Percentiles rank a stretch among this genome's conserved stretches.
Conservation (phyloP, 2,329 filamentous ascomycete species). For the Xylariaceae sp. region DNA sequence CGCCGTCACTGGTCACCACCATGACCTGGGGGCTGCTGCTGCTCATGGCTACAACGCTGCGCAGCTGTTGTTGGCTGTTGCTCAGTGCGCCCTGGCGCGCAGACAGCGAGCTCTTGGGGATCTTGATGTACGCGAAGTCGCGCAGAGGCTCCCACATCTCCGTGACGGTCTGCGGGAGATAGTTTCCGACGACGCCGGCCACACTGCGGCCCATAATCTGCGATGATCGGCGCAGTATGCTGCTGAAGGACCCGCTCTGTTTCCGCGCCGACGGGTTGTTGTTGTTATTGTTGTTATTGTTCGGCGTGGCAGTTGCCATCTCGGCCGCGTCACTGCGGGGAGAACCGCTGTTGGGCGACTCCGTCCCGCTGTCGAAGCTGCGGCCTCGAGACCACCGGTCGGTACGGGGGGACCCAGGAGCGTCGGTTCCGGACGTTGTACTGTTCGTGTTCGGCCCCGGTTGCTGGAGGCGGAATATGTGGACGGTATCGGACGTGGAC, state of each 20-base stretch:
- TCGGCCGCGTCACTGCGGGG: conserved; percentile 46
- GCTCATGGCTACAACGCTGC: conserved; percentile 96
- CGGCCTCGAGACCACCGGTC: conserved; percentile 50
- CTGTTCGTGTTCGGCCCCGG: conserved; percentile 34
- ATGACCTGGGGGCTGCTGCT: conserved; percentile 93
- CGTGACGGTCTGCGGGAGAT: conserved; percentile 86
- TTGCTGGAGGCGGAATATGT: conserved; percentile 78
- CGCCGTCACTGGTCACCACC: conserved; percentile 94
- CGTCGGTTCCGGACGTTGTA: conserved; percentile 33
- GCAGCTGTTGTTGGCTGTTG: conserved; percentile 52
- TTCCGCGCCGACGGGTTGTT: too few species aligned
- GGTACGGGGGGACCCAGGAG: conserved; percentile 36
- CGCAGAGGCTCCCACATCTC: conserved; percentile 96
- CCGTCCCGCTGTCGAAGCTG: conserved; percentile 51
- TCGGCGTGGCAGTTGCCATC: conserved; percentile 24
- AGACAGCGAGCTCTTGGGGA: conserved; percentile 56
- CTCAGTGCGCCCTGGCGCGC: conserved; percentile 22
- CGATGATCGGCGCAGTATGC: conserved; percentile 87
- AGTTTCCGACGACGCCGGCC: conserved; percentile 82
- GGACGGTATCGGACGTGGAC: conserved; percentile 91
- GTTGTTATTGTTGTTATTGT: conserved; percentile 28
- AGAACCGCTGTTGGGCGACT: conserved; percentile 43
- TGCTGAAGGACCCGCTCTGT: conserved; percentile 75
- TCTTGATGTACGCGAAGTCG: conserved; percentile 94
- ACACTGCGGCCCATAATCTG: conserved; percentile 88